These are phyloP conservation scores for Xylaria sp. DNA, from an alignment of 2,329 filamentous ascomycete species.

Conservation along the genomic window DNA sequence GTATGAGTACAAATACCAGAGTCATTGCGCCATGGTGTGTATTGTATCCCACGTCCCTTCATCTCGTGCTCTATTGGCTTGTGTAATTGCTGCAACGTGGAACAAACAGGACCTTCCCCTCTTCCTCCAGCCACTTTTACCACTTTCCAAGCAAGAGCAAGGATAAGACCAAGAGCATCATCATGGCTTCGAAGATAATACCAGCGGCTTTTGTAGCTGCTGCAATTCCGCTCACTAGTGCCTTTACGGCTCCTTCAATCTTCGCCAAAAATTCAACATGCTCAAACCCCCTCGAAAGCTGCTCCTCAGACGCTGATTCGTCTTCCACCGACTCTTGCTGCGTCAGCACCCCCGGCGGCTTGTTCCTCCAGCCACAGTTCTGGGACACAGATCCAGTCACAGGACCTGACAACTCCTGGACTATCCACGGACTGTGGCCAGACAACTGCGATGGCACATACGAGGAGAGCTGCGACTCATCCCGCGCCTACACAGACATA, in stretches of 20 bases:
- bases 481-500: constrained; percentile 73
- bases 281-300: constrained; percentile 37
- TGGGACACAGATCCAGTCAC: constrained; percentile 76
- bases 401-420: constrained; percentile 77
- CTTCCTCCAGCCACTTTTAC: neutral
- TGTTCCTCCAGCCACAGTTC: constrained; percentile 80
- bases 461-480: constrained; percentile 72
- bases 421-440: constrained; percentile 76
- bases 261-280: constrained; percentile 18
- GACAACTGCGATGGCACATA: constrained; percentile 78
- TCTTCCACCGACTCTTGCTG: constrained; percentile 70
- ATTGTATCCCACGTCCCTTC: neutral
- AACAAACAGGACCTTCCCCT: neutral
- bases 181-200: constrained; percentile 31
- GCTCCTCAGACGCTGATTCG: constrained; percentile 41
- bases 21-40: neutral
- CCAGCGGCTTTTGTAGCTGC: constrained; percentile 26
- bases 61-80: neutral
- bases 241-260: constrained; percentile 4
- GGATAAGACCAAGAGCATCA: neutral
- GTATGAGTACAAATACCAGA: constrained; percentile 9
- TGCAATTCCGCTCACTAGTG: constrained; percentile 23
- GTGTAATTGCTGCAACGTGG: neutral
- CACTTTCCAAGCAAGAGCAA: neutral
- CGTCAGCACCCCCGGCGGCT: constrained; percentile 77